Conservation (phyloP, 495 filamentous ascomycete genomes). For the Ascodesmis nigricans region DNA sequence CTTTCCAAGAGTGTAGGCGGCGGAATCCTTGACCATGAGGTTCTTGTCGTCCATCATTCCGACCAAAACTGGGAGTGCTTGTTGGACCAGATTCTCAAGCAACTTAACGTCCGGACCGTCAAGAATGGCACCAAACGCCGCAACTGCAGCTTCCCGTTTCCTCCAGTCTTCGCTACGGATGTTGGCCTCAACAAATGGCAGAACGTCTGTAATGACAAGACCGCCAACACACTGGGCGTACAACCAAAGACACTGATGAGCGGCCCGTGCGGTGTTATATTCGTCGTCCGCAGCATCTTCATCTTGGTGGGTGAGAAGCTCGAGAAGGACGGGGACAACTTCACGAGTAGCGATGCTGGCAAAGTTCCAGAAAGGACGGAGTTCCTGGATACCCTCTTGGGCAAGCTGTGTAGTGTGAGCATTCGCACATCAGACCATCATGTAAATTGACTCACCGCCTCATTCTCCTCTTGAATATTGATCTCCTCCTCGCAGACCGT, state of each 20-base stretch:
- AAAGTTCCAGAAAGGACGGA: conserved; percentile 82
- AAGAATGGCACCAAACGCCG: conserved; percentile 98
- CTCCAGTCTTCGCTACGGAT: conserved; percentile 83
- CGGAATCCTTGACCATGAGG: conserved; percentile 86
- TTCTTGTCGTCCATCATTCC: conserved; percentile 87
- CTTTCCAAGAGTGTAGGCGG: conserved; percentile 83
- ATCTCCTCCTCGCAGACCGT: conserved; percentile 98
- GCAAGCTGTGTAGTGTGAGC: conserved; percentile 21
- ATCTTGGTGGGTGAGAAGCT: conserved; percentile 83
- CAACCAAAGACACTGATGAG: conserved; percentile 89
- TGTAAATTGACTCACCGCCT: conserved; percentile 34
- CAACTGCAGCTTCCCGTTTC: conserved; percentile 77
- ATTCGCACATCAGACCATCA: conserved; percentile 2
- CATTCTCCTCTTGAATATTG: conserved; percentile 89
- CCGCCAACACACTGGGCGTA: conserved; percentile 77
- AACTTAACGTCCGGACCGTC: conserved; percentile 81
- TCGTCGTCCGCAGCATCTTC: conserved; percentile 92
- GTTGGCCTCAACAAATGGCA: conserved; percentile 77
- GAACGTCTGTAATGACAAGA: conserved; percentile 58
- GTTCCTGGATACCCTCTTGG: conserved; percentile 51
- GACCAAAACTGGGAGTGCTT: conserved; percentile 72
- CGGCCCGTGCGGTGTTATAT: conserved; percentile 85
- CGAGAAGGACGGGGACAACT: conserved; percentile 75
- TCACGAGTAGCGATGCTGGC: conserved; percentile 69
- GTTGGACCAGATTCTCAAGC: conserved; percentile 79